A percentile compares a stretch with the other conserved stretches of the same genome.
These are phyloP conservation scores for Mucor plumbeus DNA, from an alignment of 371 early-diverging fungal species.

Conservation along the genomic window DNA sequence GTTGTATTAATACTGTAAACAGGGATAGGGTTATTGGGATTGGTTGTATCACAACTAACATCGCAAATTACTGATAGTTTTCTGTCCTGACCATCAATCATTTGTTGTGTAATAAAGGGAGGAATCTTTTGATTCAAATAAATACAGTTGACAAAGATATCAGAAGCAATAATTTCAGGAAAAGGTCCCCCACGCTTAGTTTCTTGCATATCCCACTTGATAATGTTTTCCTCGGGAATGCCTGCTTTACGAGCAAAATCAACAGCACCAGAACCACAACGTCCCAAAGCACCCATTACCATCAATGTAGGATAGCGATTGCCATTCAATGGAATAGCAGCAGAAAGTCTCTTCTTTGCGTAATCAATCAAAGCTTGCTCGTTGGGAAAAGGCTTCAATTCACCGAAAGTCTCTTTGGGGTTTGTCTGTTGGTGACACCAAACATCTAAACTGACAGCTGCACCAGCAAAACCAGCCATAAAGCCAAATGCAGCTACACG, in stretches of 20 bases:
- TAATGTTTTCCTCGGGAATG: constrained; percentile 86
- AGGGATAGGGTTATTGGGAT: constrained; percentile 96
- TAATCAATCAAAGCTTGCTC: constrained; percentile 79
- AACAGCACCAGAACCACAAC: constrained; percentile 92
- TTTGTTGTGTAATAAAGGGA: constrained; percentile 88
- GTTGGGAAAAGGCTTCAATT: constrained; percentile 83
- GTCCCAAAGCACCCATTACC: constrained; percentile 97
- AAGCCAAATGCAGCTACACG: constrained; percentile 98
- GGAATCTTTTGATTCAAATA: constrained; percentile 91
- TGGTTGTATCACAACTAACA: constrained; percentile 96
- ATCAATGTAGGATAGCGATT: constrained; percentile 82
- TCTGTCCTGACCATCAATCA: constrained; percentile 69
- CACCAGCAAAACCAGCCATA: constrained; percentile 96
- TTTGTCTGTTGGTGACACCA: constrained; percentile 84
- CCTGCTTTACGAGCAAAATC: constrained; percentile 86
- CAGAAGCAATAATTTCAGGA: constrained; percentile 82
- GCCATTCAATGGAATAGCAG: constrained; percentile 60
- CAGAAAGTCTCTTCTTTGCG: constrained; percentile 71
- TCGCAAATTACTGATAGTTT: constrained; percentile 87
- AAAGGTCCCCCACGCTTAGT: constrained; percentile 95
- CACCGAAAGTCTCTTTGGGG: constrained; percentile 61
- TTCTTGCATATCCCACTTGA: constrained; percentile 96
- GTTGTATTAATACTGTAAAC: constrained; percentile 90
- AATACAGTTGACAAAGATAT: constrained; percentile 98
- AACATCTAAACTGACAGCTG: constrained; percentile 89